Evolutionary conservation across 257 asterid species (phyloP).

Genomic region (Solanum tarapatanum): DNA sequence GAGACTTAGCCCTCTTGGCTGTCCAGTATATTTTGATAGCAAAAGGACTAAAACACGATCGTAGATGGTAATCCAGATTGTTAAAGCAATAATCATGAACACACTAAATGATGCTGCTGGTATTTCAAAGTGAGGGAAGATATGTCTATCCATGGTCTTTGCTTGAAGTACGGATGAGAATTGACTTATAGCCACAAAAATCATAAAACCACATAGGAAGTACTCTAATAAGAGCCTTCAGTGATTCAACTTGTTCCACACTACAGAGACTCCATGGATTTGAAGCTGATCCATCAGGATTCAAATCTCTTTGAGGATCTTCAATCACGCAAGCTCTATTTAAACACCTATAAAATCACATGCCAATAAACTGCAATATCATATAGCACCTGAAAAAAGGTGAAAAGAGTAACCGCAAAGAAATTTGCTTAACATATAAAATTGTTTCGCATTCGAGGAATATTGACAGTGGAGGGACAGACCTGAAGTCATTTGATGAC

Average conservation of each 20-base stretch:
- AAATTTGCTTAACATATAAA: not conserved
- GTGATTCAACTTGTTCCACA: constrained; percentile 8
- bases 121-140: constrained; percentile 2
- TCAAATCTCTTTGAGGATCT: constrained; percentile 6
- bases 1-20: constrained; percentile 3
- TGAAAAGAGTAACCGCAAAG: not conserved
- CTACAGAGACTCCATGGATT: not conserved
- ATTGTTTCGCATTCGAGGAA: not conserved
- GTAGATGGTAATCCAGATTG: constrained; percentile 3
- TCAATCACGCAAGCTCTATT: constrained; percentile 6
- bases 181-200: not conserved
- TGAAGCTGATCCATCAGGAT: constrained; percentile 10
- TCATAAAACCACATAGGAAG: constrained; percentile 9
- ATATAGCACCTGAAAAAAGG: not conserved
- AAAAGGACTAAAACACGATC: constrained; percentile 2
- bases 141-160: constrained; percentile 4
- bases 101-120: constrained; percentile 15
- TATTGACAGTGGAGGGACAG: not conserved
- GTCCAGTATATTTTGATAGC: not conserved
- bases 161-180: not conserved
- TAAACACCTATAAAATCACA: not conserved
- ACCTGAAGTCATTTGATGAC: constrained; percentile 7
- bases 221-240: not conserved
- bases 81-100: not conserved
- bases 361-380: not conserved